Evolutionary conservation across 1,284 basidiomycete species (phyloP).

Genomic region (Ustilago lituana): DNA sequence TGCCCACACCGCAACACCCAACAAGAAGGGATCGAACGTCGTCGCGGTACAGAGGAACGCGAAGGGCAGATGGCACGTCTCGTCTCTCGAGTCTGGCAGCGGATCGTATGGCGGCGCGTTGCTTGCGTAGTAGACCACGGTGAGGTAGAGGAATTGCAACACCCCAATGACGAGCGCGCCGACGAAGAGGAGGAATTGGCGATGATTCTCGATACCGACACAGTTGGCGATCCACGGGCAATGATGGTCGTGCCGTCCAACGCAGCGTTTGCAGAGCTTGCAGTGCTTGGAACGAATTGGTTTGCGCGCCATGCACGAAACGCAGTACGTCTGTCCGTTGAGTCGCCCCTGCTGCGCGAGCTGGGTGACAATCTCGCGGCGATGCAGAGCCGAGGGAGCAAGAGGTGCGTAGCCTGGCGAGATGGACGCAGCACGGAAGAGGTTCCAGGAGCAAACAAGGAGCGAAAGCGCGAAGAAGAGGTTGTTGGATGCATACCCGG

Average conservation of each 20-base stretch:
- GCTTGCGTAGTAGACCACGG: slow-evolving; percentile 70
- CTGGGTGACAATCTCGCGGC: slow-evolving; percentile 45
- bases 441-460: slow-evolving; percentile 83
- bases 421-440: slow-evolving; percentile 85
- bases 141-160: slow-evolving; percentile 80
- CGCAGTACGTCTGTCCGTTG: slow-evolving; percentile 95
- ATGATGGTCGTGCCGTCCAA: slow-evolving; percentile 75
- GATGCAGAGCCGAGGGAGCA: slow-evolving; percentile 68
- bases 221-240: slow-evolving; percentile 99
- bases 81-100: slow-evolving; percentile 44
- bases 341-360: slow-evolving; percentile 84
- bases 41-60: slow-evolving; percentile 73
- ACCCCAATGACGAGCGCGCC: slow-evolving; percentile 83
- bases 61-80: slow-evolving; percentile 74
- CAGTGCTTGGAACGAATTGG: slow-evolving; percentile 95
- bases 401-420: slow-evolving; percentile 90
- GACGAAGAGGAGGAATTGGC: slow-evolving; percentile 92
- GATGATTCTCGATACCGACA: slow-evolving; percentile 91
- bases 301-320: slow-evolving; percentile 91
- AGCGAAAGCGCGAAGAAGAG: slow-evolving; percentile 78
- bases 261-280: slow-evolving; percentile 87
- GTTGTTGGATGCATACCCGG: slow-evolving; percentile 76
- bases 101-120: slow-evolving; percentile 49
- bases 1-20: slow-evolving; percentile 82
- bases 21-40: slow-evolving; percentile 80